A percentile compares a stretch with the other conserved stretches of the same genome.
phyloP scores from a whole-genome alignment of 805 yeast genomes.

The Suhomyces prunicola region DNA sequence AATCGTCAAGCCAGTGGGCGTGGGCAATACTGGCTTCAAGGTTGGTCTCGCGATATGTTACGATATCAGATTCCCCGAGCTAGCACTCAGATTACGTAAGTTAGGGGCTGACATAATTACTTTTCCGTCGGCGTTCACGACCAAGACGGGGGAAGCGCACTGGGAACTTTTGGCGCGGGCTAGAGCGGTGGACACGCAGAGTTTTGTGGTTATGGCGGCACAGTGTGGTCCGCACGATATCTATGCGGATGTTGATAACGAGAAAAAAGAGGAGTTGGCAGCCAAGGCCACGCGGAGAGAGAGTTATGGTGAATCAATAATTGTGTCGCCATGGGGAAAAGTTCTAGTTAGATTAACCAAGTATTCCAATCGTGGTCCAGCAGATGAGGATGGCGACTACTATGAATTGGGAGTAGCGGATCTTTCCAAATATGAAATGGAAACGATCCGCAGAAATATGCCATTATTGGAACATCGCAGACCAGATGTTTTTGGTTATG shows the following conservation, averaged over 20 bases:
- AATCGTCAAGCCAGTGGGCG: constrained; percentile 55
- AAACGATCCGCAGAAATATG: constrained; percentile 61
- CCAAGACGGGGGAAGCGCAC: constrained; percentile 87
- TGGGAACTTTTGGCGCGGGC: constrained; percentile 81
- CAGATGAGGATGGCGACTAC: constrained; percentile 33
- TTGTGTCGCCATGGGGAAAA: constrained; percentile 91
- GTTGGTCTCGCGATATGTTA: constrained; percentile 78
- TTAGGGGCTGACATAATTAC: constrained; percentile 75
- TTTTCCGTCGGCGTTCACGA: constrained; percentile 91
- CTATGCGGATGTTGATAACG: constrained; percentile 32
- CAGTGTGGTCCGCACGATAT: constrained; percentile 77
- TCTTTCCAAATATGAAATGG: constrained; percentile 51
- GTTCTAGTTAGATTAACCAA: constrained; percentile 51
- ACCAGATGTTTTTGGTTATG: constrained; percentile 53
- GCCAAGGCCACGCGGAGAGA: constrained; percentile 37
- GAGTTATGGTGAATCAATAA: constrained; percentile 83
- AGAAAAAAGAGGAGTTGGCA: constrained; percentile 5
- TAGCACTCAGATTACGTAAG: constrained; percentile 59
- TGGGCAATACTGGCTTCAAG: constrained; percentile 32
- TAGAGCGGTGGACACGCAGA: constrained; percentile 85
- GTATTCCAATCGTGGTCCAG: constrained; percentile 23
- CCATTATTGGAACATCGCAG: constrained; percentile 77
- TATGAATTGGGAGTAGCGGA: constrained; percentile 57
- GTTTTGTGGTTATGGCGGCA: constrained; percentile 85
- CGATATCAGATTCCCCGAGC: constrained; percentile 85